Conservation (phyloP, 805 yeast genomes). For the Hanseniaspora occidentalis region DNA sequence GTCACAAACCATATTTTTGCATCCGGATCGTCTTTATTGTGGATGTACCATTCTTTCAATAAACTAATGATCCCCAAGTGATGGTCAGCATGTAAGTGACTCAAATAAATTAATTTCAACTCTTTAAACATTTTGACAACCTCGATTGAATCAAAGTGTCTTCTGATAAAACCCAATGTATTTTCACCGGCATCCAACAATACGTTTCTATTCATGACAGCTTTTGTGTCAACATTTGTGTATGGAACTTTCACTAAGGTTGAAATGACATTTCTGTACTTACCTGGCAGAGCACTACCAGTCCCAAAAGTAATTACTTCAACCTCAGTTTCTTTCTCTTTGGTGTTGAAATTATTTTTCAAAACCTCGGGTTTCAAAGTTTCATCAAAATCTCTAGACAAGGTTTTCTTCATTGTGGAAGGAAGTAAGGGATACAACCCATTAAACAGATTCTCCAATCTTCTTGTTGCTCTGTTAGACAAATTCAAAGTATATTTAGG, state of each 20-base stretch:
- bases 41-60: slow-evolving; percentile 51
- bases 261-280: slow-evolving; percentile 73
- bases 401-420: slow-evolving; percentile 7
- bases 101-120: slow-evolving; percentile 51
- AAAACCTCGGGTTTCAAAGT: slow-evolving; percentile 20
- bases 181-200: slow-evolving; percentile 94
- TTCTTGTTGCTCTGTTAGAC: slow-evolving; percentile 4
- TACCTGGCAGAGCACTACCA: slow-evolving; percentile 83
- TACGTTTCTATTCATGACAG: slow-evolving; percentile 30
- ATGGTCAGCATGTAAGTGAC: slow-evolving; percentile 96
- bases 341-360: slow-evolving; percentile 22
- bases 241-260: slow-evolving; percentile 64
- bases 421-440: slow-evolving; percentile 2
- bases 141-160: slow-evolving; percentile 44
- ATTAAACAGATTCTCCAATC: slow-evolving; percentile 19
- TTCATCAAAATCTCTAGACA: slow-evolving; percentile 14
- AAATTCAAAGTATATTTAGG: slow-evolving; percentile 4
- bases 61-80: slow-evolving; percentile 74
- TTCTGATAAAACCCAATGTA: slow-evolving; percentile 57
- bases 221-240: slow-evolving; percentile 10
- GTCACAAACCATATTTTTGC: slow-evolving; percentile 43
- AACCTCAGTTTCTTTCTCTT: slow-evolving; percentile 36
- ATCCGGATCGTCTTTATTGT: slow-evolving; percentile 26
- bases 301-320: slow-evolving; percentile 79
- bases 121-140: slow-evolving; percentile 39